Percentiles rank a stretch among this genome's conserved stretches.
These are phyloP conservation scores for Asclepias syriaca DNA, from an alignment of 257 asterid species.

Conservation along the genomic window DNA sequence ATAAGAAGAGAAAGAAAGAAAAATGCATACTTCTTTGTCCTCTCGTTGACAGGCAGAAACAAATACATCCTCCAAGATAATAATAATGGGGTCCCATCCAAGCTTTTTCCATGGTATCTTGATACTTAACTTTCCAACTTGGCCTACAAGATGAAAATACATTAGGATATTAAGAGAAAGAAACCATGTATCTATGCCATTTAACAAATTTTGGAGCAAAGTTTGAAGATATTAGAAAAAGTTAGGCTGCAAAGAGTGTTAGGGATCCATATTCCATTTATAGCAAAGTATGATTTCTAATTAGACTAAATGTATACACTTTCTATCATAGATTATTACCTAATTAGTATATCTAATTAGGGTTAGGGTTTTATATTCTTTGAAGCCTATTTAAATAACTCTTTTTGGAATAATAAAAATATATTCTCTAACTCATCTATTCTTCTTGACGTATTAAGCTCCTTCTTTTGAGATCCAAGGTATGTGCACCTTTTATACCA, in stretches of 20 bases:
- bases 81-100: slow-evolving; percentile 93
- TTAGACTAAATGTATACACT: too few relatives aligned
- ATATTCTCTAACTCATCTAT: too few relatives aligned
- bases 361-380: too few relatives aligned
- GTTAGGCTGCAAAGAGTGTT: neutral
- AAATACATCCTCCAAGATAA: slow-evolving; percentile 76
- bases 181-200: neutral
- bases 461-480: too few relatives aligned
- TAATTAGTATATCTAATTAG: too few relatives aligned
- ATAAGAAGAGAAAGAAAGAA: neutral
- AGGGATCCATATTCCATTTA: too few relatives aligned
- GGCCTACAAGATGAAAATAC: slow-evolving; percentile 46
- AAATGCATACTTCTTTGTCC: slow-evolving; percentile 61
- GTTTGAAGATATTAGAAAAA: neutral
- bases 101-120: slow-evolving; percentile 98
- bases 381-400: too few relatives aligned
- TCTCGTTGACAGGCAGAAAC: slow-evolving; percentile 72
- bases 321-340: too few relatives aligned
- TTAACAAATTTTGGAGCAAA: neutral
- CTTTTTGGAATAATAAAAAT: too few relatives aligned
- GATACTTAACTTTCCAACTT: slow-evolving; percentile 86
- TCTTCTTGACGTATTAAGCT: too few relatives aligned
- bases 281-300: too few relatives aligned
- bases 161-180: neutral
- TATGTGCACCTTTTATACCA: too few relatives aligned